Conservation (phyloP, 1,139 yeast species). For the Pneumocystis carinii region DNA sequence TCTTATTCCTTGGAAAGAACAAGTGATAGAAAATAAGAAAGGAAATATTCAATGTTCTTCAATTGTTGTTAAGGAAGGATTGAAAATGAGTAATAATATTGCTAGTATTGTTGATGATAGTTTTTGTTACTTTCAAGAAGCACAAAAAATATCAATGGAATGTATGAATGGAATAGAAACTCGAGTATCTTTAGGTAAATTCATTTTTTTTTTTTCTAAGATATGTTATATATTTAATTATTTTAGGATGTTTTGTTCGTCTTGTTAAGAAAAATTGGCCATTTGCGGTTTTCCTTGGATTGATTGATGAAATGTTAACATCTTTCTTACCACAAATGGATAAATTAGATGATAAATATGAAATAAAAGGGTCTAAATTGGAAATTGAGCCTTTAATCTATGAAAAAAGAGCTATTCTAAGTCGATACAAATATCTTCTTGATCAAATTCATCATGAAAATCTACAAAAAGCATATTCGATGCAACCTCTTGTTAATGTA, state of each 20-base stretch:
- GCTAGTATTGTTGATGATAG: constrained; percentile 15
- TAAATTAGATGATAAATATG: not conserved
- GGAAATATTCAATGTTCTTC: constrained; percentile 1
- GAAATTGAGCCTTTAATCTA: not conserved
- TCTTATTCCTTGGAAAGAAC: constrained; percentile 4
- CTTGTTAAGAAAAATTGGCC: constrained; percentile 40
- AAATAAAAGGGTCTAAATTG: not conserved
- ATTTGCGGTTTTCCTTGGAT: constrained; percentile 24
- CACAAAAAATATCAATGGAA: not conserved
- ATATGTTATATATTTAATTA: constrained; percentile 32
- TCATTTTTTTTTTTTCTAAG: not conserved
- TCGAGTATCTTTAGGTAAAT: not conserved
- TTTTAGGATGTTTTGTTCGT: constrained; percentile 44
- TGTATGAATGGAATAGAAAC: not conserved
- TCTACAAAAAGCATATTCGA: constrained; percentile 21
- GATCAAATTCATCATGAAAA: constrained; percentile 8
- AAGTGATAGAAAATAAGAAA: not conserved
- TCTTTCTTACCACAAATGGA: not conserved
- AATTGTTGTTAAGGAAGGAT: constrained; percentile 10
- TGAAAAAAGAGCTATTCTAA: not conserved
- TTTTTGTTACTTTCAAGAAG: not conserved
- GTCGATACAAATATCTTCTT: constrained; percentile 4
- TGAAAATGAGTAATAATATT: not conserved
- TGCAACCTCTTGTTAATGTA: constrained; percentile 24
- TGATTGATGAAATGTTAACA: not conserved